phyloP scores from a whole-genome alignment of 768 basidiomycete species.

The Kwoniella newhampshirensis region DNA sequence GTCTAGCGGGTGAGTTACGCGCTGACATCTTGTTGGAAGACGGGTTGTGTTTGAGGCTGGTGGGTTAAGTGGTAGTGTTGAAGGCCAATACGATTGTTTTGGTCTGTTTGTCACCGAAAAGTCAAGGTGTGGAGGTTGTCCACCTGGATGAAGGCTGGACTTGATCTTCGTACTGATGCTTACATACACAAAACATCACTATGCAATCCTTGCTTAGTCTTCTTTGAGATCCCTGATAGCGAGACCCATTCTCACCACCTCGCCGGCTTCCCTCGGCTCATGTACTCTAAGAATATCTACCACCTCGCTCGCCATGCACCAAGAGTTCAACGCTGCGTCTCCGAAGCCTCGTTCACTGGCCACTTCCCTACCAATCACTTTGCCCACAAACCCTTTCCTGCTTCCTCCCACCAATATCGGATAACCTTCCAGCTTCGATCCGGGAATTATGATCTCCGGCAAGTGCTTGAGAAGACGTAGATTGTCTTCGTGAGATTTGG shows the following conservation, averaged over 20 bases:
- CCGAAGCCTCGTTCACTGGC: conserved; percentile 69
- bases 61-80: too few relatives aligned
- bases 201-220: too few relatives aligned
- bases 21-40: conserved; percentile 2
- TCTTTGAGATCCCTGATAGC: conserved; percentile 55
- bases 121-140: too few relatives aligned
- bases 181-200: too few relatives aligned
- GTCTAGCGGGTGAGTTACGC: conserved; percentile 14
- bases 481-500: conserved; percentile 77
- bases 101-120: too few relatives aligned
- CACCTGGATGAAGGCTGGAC: too few relatives aligned
- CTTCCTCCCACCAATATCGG: conserved; percentile 71
- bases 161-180: too few relatives aligned
- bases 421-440: conserved; percentile 57
- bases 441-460: conserved; percentile 55
- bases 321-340: conserved; percentile 70
- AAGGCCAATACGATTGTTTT: too few relatives aligned
- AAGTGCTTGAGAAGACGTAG: conserved; percentile 64
- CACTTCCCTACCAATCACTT: conserved; percentile 61
- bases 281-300: conserved; percentile 78
- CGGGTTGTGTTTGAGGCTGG: too few relatives aligned
- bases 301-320: conserved; percentile 70
- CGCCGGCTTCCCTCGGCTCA: conserved; percentile 69
- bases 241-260: conserved; percentile 68
- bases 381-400: conserved; percentile 79